phyloP scores from a whole-genome alignment of 345 rosid species.

The Nasturtium officinale region DNA sequence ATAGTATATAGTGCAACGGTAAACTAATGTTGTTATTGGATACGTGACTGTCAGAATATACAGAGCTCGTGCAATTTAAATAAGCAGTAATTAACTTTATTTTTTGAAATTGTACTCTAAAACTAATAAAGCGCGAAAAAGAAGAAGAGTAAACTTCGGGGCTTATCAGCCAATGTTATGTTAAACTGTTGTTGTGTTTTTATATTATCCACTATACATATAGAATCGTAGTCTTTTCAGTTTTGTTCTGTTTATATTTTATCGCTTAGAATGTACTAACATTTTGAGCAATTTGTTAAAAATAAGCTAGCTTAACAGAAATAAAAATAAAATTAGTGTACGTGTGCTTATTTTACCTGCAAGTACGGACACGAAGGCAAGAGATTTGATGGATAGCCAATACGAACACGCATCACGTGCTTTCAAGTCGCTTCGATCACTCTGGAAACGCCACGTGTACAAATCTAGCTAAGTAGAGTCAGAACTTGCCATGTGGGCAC shows the following conservation, averaged over 20 bases:
- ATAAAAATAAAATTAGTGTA: slow-evolving; percentile 29
- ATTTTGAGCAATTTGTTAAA: neutral
- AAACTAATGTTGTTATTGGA: neutral
- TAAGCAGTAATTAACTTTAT: neutral
- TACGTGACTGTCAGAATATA: slow-evolving; percentile 4
- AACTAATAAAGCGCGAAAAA: slow-evolving; percentile 4
- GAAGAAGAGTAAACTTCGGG: neutral
- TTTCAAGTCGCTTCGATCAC: slow-evolving; percentile 35
- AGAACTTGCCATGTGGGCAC: slow-evolving; percentile 45
- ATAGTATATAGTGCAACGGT: neutral
- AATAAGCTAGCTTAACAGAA: neutral
- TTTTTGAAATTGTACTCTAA: neutral
- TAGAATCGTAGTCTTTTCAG: slow-evolving; percentile 23
- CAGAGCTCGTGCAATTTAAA: neutral
- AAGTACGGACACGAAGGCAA: slow-evolving; percentile 35
- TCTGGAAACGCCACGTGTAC: slow-evolving; percentile 28
- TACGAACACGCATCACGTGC: slow-evolving; percentile 45
- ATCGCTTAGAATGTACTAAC: neutral
- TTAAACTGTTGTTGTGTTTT: neutral
- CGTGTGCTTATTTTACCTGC: slow-evolving; percentile 38
- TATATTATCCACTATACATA: neutral
- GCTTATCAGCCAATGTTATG: neutral
- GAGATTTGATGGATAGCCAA: slow-evolving; percentile 39
- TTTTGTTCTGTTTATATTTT: neutral
- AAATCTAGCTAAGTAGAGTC: slow-evolving; percentile 37